These are phyloP conservation scores for Panicum virgatum DNA, from an alignment of 202 grass and related monocot genomes.

Conservation along the genomic window DNA sequence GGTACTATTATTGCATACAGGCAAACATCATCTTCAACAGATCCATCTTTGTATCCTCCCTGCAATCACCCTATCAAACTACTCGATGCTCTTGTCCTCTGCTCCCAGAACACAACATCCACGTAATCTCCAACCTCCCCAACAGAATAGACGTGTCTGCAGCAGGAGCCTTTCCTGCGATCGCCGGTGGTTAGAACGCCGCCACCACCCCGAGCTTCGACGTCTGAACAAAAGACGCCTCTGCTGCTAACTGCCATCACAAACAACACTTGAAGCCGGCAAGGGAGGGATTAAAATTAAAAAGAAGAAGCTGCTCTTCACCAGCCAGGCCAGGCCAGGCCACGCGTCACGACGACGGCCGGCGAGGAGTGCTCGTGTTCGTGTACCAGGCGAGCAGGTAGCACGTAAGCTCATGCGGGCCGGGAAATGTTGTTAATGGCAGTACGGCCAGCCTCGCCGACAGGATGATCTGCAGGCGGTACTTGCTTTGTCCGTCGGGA, in stretches of 20 bases:
- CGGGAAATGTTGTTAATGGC: background rate
- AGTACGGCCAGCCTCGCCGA: constrained; percentile 36
- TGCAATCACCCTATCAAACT: constrained; percentile 4
- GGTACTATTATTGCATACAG: background rate
- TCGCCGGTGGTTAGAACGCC: constrained; percentile 30
- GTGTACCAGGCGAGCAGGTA: constrained; percentile 34
- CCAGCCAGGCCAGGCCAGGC: background rate
- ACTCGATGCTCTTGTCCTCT: constrained; percentile 4
- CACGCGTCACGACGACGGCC: constrained; percentile 23
- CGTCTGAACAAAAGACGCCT: constrained; percentile 29
- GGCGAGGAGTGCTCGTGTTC: constrained; percentile 11
- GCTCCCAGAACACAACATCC: background rate
- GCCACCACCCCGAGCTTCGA: constrained; percentile 2
- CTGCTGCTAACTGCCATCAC: background rate
- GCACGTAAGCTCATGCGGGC: constrained; percentile 35
- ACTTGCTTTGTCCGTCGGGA: constrained; percentile 12
- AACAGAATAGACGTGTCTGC: constrained; percentile 13
- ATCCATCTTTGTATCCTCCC: background rate
- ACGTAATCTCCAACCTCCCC: constrained; percentile 6
- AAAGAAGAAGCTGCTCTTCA: background rate
- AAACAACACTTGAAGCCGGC: constrained; percentile 10
- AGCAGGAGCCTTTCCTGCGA: background rate
- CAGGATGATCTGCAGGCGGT: constrained; percentile 36
- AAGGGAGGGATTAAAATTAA: background rate
- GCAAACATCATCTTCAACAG: background rate